Conservation (phyloP, 345 rosid genomes). For the Bruguiera sexangula region DNA sequence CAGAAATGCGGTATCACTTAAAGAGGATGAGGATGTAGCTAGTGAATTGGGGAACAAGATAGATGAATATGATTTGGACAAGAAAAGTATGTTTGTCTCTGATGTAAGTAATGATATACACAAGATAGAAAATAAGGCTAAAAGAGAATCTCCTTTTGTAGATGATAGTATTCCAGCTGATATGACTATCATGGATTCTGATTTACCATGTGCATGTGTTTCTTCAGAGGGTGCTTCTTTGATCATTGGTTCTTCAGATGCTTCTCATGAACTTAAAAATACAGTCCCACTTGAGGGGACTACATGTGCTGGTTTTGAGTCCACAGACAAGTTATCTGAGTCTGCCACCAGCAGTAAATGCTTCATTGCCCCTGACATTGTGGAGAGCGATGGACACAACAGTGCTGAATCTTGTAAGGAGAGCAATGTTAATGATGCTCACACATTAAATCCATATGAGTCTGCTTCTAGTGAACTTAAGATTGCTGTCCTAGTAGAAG, state of each 20-base stretch:
- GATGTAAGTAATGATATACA: constrained; percentile 2
- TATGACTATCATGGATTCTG: not conserved
- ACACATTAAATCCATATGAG: not conserved
- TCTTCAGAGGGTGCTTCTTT: constrained; percentile 2
- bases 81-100: constrained; percentile 3
- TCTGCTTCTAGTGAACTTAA: constrained; percentile 4
- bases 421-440: not conserved
- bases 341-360: constrained; percentile 19
- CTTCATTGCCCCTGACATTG: not conserved
- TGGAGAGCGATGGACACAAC: not conserved
- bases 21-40: constrained; percentile 8
- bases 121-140: constrained; percentile 15
- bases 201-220: not conserved
- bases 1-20: constrained; percentile 9
- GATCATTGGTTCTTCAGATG: constrained; percentile 10
- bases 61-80: constrained; percentile 16
- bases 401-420: constrained; percentile 10
- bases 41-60: constrained; percentile 19
- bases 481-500: constrained; percentile 1
- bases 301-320: constrained; percentile 20
- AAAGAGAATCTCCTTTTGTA: constrained; percentile 18
- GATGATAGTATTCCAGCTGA: constrained; percentile 18
- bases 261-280: constrained; percentile 28
- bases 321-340: constrained; percentile 12
- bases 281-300: constrained; percentile 21